Evolutionary conservation across 1,284 basidiomycete genomes (phyloP), one percentile per base, ranked within the genome.

Genomic region (Sparassis latifolia): DNA sequence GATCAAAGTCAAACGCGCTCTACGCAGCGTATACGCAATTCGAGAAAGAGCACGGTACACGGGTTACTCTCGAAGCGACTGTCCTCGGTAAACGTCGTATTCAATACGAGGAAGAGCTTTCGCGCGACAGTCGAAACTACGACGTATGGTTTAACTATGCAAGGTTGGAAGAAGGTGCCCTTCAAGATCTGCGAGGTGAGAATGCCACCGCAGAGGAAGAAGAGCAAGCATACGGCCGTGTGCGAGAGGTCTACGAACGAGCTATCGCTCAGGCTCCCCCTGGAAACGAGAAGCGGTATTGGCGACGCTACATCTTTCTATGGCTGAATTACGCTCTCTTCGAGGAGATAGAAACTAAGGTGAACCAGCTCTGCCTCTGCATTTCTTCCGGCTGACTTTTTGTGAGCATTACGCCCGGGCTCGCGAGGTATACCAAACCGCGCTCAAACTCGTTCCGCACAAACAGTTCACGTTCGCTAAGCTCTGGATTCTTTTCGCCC

Each of bases 111-210:
- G 94, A 97, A 59, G 94, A 97, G 68, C 68, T 97, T 2, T 69
- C 81, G 5, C 88, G 94, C 54, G 92, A 97, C 57, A 82, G 89
- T 0, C 82, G 86, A 37, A 97, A 98, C 67, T 99, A 98, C 62
- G 96, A 99, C 67, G 89, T 91, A 1, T 99, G 97, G 97, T 98
- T 98, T 66, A 96, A 98, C 63, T 97, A 97, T 61, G 82, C 92
- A 9, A 80, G 94, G 3, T 69, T 99, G 27, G 96, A 99, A 66
- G 97, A 99, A 67, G 90, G 87, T 40, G 90, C 93, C 0, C 81
- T 84, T 58, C 74, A 79, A 31, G 83, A 91, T 49, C 71, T 89
- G 39, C 79, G 75, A 59, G 86, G 89, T 41, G 92, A 94, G 56
- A 91, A 87, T 5, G 77, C 76, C 3, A 82, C 83, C 0, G 63